phyloP scores from a whole-genome alignment of 768 basidiomycete species.

The Tephrocybe sp. region DNA sequence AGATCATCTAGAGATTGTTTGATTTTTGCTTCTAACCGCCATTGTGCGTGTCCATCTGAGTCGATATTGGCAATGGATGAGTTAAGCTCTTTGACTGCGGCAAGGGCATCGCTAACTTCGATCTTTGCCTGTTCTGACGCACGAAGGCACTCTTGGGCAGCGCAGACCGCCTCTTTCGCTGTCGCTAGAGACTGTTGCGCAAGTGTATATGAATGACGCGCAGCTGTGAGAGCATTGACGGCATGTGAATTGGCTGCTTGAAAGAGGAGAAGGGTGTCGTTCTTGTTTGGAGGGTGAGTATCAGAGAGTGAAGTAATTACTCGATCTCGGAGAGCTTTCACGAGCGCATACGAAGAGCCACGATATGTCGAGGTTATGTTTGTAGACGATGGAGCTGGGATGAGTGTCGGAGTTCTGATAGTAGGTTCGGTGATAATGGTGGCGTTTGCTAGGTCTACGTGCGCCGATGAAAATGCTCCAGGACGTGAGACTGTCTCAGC shows the following conservation, averaged over 20 bases:
- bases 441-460: too few species aligned
- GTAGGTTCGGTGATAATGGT: neutral
- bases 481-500: too few species aligned
- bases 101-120: conserved; percentile 22
- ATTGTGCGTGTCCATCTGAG: neutral
- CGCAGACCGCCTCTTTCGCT: conserved; percentile 26
- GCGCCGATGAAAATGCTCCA: too few species aligned
- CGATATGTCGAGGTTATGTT: neutral
- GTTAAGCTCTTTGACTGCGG: conserved; percentile 19
- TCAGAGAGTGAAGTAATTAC: conserved; percentile 22
- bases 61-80: conserved; percentile 1
- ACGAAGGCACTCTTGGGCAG: conserved; percentile 25
- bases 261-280: conserved; percentile 18
- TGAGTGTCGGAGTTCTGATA: neutral
- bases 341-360: conserved; percentile 12
- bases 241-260: conserved; percentile 26
- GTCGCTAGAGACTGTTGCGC: conserved; percentile 29
- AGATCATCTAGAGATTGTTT: conserved; percentile 17
- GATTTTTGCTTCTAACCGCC: conserved; percentile 14
- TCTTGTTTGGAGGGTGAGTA: conserved; percentile 16
- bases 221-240: conserved; percentile 20
- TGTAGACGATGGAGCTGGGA: neutral
- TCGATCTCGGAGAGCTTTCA: conserved; percentile 23
- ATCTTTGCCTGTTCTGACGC: conserved; percentile 24
- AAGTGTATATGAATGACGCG: conserved; percentile 25